Evolutionary conservation across 1,284 basidiomycete species (phyloP), one percentile per base, ranked within the genome.

Genomic region (Cutaneotrichosporon cutaneum): DNA sequence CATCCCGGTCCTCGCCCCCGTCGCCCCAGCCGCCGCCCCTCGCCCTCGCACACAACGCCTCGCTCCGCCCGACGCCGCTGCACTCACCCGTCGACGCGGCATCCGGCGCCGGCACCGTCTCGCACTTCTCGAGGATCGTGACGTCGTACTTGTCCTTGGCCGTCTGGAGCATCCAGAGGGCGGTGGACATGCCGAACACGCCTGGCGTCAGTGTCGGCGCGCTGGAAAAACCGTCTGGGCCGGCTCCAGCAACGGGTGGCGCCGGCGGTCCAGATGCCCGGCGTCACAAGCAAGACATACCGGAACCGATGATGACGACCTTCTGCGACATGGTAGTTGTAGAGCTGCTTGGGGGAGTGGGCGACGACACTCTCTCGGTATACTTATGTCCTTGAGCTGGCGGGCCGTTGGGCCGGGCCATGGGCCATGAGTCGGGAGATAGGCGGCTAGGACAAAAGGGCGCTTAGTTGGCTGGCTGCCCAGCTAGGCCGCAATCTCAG

Each of bases 131-230:
- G 35, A 81, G 68, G 18, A 81, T 72, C 0, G 73, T 77, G 48
- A 81, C 76, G 26, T 73, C 66, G 68, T 80, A 80, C 56, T 54
- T 48, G 33, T 30, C 54, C 33, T 35, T 42, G 32, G 69, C 70
- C 14, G 76, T 76, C 59, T 75, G 64, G 53, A 80, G 72, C 74
- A 80, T 77, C 66, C 72, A 75, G 44, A 80, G 62, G 4, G 76
- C 80, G 10, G 79, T 80, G 30, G 75, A 77, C 66, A 78, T 74
- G 54, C 80, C 80, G 54, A 78, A 79, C 61, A 80, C 74, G 52
- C 80, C 79, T 74, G 47, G 9, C 26, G 47, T 33, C 39, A 54
- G 50, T 22, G 27, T 22, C 33, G 45, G 2, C 6, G 32, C 33
- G 32, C 47, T 44, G n/a, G 14, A 30, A 55, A 27, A 26, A 45